Conservation (phyloP, 371 early-diverging fungal genomes). For the Mycotypha africana region DNA sequence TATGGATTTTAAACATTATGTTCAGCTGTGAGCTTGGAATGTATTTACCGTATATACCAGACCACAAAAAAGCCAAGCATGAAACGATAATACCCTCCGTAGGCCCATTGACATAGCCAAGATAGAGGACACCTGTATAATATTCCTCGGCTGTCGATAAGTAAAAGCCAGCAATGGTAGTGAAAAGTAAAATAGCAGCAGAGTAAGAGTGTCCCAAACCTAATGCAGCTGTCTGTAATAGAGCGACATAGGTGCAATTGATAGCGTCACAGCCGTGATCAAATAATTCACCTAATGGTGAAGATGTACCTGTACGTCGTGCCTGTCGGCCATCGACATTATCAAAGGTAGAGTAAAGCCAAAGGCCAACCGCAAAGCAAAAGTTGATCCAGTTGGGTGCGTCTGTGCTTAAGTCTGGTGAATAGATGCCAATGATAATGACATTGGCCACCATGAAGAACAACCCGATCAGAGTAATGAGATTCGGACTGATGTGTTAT, state of each 20-base stretch:
- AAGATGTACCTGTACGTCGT: conserved; percentile 83
- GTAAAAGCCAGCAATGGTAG: conserved; percentile 83
- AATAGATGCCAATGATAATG: conserved; percentile 59
- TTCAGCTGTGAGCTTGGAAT: too few species aligned
- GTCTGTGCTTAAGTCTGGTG: conserved; percentile 66
- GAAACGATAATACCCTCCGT: conserved; percentile 89
- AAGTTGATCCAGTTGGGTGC: conserved; percentile 87
- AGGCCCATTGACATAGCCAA: conserved; percentile 94
- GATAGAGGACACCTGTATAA: conserved; percentile 89
- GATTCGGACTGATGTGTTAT: conserved; percentile 92
- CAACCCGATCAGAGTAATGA: conserved; percentile 95
- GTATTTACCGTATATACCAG: conserved; percentile 55
- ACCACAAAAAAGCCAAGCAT: conserved; percentile 63
- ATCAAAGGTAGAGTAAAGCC: conserved; percentile 95
- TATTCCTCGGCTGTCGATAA: conserved; percentile 95
- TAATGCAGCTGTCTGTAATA: conserved; percentile 83
- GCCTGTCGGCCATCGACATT: conserved; percentile 99
- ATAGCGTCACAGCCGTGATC: conserved; percentile 94
- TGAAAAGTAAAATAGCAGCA: conserved; percentile 55
- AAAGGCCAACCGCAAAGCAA: conserved; percentile 81
- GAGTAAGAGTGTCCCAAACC: conserved; percentile 75
- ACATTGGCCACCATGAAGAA: conserved; percentile 81
- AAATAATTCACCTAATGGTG: conserved; percentile 95
- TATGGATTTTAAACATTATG: too few species aligned
- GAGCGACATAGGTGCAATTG: conserved; percentile 82